Conservation (phyloP, 208 protist genomes). For the Giardia duodenalis region DNA sequence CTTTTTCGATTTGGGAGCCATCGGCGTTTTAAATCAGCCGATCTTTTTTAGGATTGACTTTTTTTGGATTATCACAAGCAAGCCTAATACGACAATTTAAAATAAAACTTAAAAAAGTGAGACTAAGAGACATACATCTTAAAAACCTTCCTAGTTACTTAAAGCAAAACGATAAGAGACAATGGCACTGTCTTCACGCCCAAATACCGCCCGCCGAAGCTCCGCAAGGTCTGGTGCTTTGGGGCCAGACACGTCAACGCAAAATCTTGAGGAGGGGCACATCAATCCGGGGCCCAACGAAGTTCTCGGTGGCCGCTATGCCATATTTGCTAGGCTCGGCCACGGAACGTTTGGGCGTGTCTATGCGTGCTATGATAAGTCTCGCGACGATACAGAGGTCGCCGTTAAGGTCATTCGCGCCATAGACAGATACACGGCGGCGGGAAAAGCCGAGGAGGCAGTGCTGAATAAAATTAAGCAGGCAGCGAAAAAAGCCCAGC, state of each 20-base stretch:
- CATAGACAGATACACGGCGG: background rate
- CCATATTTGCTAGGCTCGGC: background rate
- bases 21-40: too few relatives aligned
- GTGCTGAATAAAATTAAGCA: background rate
- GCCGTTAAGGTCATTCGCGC: constrained; percentile 14
- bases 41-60: too few relatives aligned
- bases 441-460: background rate
- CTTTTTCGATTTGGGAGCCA: too few relatives aligned
- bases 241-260: background rate
- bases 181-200: too few relatives aligned
- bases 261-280: background rate
- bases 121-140: too few relatives aligned
- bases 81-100: too few relatives aligned
- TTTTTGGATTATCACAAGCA: too few relatives aligned
- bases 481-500: background rate
- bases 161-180: too few relatives aligned
- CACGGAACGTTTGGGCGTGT: constrained; percentile 30
- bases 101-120: too few relatives aligned
- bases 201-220: background rate
- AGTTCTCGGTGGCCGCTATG: background rate
- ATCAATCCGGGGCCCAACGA: background rate
- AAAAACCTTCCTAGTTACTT: too few relatives aligned
- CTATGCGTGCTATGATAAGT: background rate
- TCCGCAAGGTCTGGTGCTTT: background rate
- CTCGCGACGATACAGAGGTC: background rate